A percentile compares a stretch with the other conserved stretches of the same genome.
phyloP scores from a whole-genome alignment of 2,329 filamentous ascomycete genomes.

The Fusarium continuum region DNA sequence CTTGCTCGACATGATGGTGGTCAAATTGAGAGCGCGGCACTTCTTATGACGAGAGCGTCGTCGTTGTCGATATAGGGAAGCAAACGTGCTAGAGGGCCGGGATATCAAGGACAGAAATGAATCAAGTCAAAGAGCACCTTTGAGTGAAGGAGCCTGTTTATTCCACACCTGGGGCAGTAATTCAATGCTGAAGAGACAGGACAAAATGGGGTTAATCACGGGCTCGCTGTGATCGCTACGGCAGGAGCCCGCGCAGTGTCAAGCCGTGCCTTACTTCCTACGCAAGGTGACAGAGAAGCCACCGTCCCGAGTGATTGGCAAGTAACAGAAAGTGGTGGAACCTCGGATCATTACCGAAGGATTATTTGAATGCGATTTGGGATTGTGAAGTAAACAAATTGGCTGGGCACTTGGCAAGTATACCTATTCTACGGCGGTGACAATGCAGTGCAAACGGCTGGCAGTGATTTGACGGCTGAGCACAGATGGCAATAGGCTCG shows the following conservation, averaged over 20 bases:
- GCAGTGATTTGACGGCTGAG: neutral
- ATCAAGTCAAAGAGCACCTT: neutral
- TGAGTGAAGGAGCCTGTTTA: neutral
- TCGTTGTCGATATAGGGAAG: neutral
- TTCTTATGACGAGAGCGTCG: neutral
- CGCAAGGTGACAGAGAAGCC: neutral
- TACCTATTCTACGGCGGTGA: neutral
- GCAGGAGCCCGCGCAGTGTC: constrained; percentile 17
- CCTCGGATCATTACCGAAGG: constrained; percentile 1
- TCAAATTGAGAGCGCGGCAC: neutral
- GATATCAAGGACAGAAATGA: neutral
- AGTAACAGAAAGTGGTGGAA: neutral
- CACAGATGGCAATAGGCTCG: neutral
- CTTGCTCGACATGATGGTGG: constrained; percentile 48
- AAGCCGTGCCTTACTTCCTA: constrained; percentile 8
- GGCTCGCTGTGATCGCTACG: constrained; percentile 2
- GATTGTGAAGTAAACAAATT: neutral
- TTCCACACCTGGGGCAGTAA: constrained; percentile 7
- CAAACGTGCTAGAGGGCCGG: neutral
- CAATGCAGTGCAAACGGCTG: constrained; percentile 18
- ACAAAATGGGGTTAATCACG: constrained; percentile 21
- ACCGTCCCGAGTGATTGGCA: constrained; percentile 5
- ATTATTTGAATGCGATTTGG: neutral
- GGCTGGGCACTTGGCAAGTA: neutral
- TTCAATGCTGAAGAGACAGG: neutral